These are phyloP conservation scores for Phytophthora sojae DNA, from an alignment of 352 stramenopile genomes.

Conservation along the genomic window DNA sequence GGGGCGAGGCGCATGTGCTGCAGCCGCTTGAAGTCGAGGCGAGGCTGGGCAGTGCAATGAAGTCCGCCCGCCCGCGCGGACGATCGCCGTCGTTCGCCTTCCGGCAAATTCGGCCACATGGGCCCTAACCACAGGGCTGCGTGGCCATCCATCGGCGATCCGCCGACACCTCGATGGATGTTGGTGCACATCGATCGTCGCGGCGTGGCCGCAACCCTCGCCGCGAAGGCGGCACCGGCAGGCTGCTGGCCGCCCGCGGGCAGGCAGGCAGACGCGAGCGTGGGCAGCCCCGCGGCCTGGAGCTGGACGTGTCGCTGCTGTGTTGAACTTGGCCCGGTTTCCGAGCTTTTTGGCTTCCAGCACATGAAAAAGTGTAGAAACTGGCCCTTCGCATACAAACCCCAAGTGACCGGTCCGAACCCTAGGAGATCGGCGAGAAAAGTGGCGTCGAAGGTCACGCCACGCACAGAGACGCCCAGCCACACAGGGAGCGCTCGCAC, in stretches of 20 bases:
- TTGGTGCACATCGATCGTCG: too few species aligned
- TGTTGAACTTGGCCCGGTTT: constrained; percentile 35
- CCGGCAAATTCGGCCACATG: too few species aligned
- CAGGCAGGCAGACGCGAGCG: too few species aligned
- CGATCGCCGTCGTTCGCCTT: too few species aligned
- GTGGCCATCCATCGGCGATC: not conserved
- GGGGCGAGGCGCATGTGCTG: too few species aligned
- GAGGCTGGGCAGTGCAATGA: too few species aligned
- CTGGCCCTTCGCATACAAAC: constrained; percentile 33
- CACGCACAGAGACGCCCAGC: constrained; percentile 23
- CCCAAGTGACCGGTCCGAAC: constrained; percentile 24
- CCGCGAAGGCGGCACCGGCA: too few species aligned
- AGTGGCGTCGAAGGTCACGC: constrained; percentile 1
- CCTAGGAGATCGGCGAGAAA: constrained; percentile 27
- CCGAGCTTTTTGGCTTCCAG: constrained; percentile 23
- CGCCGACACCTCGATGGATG: not conserved
- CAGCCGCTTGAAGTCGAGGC: too few species aligned
- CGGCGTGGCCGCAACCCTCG: too few species aligned
- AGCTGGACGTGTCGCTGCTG: not conserved
- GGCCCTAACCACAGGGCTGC: not conserved
- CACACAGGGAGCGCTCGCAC: constrained; percentile 19
- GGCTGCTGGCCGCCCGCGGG: too few species aligned
- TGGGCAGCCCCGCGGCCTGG: too few species aligned
- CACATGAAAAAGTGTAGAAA: constrained; percentile 24
- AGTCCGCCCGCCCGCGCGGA: too few species aligned